Evolutionary conservation across 345 rosid species (phyloP).

Genomic region (Arabidopsis thaliana): TAIR10.1 NC_003076.8:23636501-23637000

Average conservation of each 20-base stretch:
- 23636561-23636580: neutral
- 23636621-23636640: neutral
- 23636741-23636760: neutral
- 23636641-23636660: neutral
- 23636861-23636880: neutral
- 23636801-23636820: constrained; percentile 15
- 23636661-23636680: neutral
- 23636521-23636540: neutral
- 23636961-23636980: constrained; percentile 47
- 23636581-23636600: constrained; percentile 1
- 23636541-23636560: neutral
- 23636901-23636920: constrained; percentile 10
- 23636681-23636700: constrained; percentile 22
- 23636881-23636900: neutral
- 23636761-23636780: neutral
- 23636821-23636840: neutral
- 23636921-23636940: constrained; percentile 28
- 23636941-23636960: constrained; percentile 35
- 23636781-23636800: constrained; percentile 18
- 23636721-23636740: constrained; percentile 7
- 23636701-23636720: constrained; percentile 26
- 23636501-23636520: constrained; percentile 17
- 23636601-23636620: neutral
- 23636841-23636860: neutral
- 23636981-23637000: neutral